phyloP scores from a whole-genome alignment of 371 early-diverging fungal genomes.

The Rhizopus sp. region DNA sequence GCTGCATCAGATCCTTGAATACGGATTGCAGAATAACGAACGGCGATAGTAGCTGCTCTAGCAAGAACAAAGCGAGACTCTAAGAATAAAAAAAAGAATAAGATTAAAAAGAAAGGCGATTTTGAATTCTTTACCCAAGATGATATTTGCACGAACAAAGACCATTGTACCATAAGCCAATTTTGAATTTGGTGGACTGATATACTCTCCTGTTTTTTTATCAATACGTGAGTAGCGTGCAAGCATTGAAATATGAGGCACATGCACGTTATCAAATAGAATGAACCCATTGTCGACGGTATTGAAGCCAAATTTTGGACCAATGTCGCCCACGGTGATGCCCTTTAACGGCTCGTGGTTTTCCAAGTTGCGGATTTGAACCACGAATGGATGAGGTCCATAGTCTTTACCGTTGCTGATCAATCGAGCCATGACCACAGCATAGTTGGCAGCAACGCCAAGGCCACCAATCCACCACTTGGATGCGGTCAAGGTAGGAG shows the following conservation, averaged over 20 bases:
- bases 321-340: slow-evolving; percentile 79
- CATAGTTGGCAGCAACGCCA: slow-evolving; percentile 79
- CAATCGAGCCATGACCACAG: slow-evolving; percentile 79
- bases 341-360: slow-evolving; percentile 69
- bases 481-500: slow-evolving; percentile 73
- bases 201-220: slow-evolving; percentile 67
- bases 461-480: slow-evolving; percentile 95
- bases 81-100: slow-evolving; percentile 2
- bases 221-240: slow-evolving; percentile 72
- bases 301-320: slow-evolving; percentile 80
- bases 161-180: slow-evolving; percentile 85
- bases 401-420: slow-evolving; percentile 67
- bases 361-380: slow-evolving; percentile 70
- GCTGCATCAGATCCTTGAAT: slow-evolving; percentile 77
- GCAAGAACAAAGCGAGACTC: slow-evolving; percentile 65
- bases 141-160: slow-evolving; percentile 68
- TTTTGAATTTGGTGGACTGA: slow-evolving; percentile 76
- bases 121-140: slow-evolving; percentile 34
- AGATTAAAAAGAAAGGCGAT: not conserved
- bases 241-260: slow-evolving; percentile 75
- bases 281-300: slow-evolving; percentile 88
- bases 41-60: slow-evolving; percentile 78
- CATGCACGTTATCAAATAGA: slow-evolving; percentile 67
- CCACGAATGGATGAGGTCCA: slow-evolving; percentile 78
- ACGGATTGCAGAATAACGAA: slow-evolving; percentile 79